Conservation (phyloP, 495 filamentous ascomycete species). For the Collariella sp. region DNA sequence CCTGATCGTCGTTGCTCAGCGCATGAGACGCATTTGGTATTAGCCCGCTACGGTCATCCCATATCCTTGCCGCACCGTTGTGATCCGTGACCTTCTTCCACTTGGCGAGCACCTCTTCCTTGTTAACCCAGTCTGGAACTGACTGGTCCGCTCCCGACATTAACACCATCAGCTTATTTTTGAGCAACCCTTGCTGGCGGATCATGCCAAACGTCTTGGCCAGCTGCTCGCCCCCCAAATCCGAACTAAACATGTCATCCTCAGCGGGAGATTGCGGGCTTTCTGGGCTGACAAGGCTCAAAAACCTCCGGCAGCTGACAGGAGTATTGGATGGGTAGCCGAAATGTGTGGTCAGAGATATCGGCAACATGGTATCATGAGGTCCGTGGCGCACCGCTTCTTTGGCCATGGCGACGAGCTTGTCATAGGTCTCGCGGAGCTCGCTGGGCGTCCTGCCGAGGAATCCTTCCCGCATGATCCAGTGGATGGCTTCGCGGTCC, state of each 20-base stretch:
- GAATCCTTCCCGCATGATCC: conserved; percentile 20
- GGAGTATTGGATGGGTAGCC: conserved; percentile 33
- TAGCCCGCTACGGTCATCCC: conserved; percentile 36
- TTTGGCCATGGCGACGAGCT: conserved; percentile 43
- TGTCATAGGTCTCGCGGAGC: conserved; percentile 34
- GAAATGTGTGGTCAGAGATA: conserved; percentile 39
- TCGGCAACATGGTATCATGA: conserved; percentile 49
- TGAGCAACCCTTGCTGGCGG: conserved; percentile 38
- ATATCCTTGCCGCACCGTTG: conserved; percentile 15
- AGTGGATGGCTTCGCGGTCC: conserved; percentile 54
- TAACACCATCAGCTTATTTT: conserved; percentile 34
- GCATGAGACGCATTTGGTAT: conserved; percentile 42
- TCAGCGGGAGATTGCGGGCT: conserved; percentile 42
- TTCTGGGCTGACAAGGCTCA: conserved; percentile 52
- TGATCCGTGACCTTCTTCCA: conserved; percentile 37
- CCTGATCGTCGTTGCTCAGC: conserved; percentile 40
- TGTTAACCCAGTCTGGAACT: conserved; percentile 53
- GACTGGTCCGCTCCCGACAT: conserved; percentile 58
- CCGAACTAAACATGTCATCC: conserved; percentile 73
- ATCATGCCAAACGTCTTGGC: conserved; percentile 55
- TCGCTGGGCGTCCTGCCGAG: conserved; percentile 10
- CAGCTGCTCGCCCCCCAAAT: conserved; percentile 51
- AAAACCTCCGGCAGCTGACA: conserved; percentile 51
- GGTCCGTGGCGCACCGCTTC: conserved; percentile 34
- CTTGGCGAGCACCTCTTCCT: conserved; percentile 46